Conservation (phyloP, 1,284 basidiomycete species). For the Apiotrichum montevideense region DNA sequence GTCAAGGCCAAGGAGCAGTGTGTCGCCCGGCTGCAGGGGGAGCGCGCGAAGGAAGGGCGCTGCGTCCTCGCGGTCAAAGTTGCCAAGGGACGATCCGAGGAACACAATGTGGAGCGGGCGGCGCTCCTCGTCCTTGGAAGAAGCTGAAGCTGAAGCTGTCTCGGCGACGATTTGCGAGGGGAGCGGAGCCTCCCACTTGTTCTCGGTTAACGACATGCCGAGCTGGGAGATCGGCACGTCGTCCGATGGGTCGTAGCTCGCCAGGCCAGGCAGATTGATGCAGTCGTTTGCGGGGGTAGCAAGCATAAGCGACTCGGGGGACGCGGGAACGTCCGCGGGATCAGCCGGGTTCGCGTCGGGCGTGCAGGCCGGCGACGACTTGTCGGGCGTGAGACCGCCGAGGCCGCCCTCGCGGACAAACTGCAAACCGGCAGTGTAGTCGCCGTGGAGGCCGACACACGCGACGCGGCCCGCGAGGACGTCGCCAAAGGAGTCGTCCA, state of each 20-base stretch:
- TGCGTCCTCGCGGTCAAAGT: constrained; percentile 73
- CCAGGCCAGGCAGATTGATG: neutral
- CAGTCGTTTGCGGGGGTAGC: constrained; percentile 20
- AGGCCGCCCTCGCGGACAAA: constrained; percentile 50
- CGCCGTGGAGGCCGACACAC: constrained; percentile 78
- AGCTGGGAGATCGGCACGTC: neutral
- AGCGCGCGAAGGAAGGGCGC: constrained; percentile 69
- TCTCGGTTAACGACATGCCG: neutral
- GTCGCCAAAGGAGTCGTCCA: constrained; percentile 62
- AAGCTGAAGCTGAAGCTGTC: too few species aligned
- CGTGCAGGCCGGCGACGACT: constrained; percentile 2
- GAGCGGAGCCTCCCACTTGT: neutral
- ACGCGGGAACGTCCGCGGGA: constrained; percentile 1
- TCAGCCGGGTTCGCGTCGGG: neutral
- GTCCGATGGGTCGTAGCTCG: constrained; percentile 9
- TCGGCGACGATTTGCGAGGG: neutral
- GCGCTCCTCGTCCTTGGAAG: neutral
- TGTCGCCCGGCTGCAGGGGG: constrained; percentile 61
- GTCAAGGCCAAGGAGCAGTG: constrained; percentile 70
- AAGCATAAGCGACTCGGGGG: constrained; percentile 15
- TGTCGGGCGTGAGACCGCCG: constrained; percentile 14
- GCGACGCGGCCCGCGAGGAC: constrained; percentile 62
- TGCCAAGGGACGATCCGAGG: constrained; percentile 90
- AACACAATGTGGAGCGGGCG: constrained; percentile 75
- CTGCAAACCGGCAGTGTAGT: constrained; percentile 71